Evolutionary conservation across 2,329 filamentous ascomycete species (phyloP), one percentile per base, ranked within the genome.

Genomic region (Ophiosphaerella narmari): DNA sequence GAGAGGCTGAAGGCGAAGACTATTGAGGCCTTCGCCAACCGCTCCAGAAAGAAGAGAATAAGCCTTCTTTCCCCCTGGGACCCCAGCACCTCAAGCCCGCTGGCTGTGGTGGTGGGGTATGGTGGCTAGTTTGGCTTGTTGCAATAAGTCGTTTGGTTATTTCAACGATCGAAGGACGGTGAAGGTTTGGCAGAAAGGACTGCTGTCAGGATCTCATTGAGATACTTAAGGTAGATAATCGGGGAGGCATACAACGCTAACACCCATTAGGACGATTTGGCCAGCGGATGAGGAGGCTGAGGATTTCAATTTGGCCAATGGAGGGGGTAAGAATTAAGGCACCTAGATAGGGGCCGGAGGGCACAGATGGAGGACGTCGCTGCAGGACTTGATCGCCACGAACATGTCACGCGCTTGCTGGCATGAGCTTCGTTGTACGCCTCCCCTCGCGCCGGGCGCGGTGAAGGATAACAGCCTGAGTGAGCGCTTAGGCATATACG

Each of bases 241-340:
- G 9, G 6, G 38, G 29, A 40, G 38, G 38, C 38, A 40, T 40
- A 40, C 21, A 40, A 40, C 38, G 23, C 38, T 40, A 40, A 29
- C 9, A 8, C 13, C 8, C 1, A 26, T 29, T 14, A 1, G 38
- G 38, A 14, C 23, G 21, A n/a, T 4, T 26, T 23, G 14, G 12
- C 21, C 12, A 39, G 37, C 21, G 13, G n/a, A 14, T 9, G 13
- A 13, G 33, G 11, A 35, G 33, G 21, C 23, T 40, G 23, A 5
- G 21, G 6, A 14, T 6, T 40, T 7, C 9, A n/a, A 7, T 3
- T 3, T 7, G 7, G 26, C 26, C 26, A 29, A 11, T 29, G 11
- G 26, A 7, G 11, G 7, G 9, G 11, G 11, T 11, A 11, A 7
- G 11, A 8, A 29, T 29, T 29, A 7, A 29, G 26, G 26, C 26